These are phyloP conservation scores for Tolypocladium cylindrosporum DNA, from an alignment of 2,329 filamentous ascomycete species.

Conservation along the genomic window DNA sequence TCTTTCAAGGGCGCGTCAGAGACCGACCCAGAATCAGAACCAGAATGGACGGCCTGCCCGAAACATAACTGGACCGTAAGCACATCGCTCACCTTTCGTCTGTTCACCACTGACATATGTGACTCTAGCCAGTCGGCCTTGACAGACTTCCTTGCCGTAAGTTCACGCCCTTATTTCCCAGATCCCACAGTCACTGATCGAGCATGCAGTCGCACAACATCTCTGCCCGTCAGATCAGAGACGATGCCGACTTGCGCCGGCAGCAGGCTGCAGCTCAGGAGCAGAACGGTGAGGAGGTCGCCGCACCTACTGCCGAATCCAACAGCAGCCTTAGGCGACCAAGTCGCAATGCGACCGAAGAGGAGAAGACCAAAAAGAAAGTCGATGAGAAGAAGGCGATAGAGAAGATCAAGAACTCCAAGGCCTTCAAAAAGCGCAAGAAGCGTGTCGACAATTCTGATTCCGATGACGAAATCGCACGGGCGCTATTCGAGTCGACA, in stretches of 20 bases:
- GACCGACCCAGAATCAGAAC: background rate
- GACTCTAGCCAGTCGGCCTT: constrained; percentile 36
- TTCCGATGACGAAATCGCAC: constrained; percentile 40
- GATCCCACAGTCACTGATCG: constrained; percentile 9
- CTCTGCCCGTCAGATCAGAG: constrained; percentile 45
- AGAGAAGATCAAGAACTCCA: constrained; percentile 53
- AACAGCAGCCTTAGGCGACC: constrained; percentile 17
- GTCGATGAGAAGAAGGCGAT: constrained; percentile 41
- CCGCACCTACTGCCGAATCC: constrained; percentile 10
- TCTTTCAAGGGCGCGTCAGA: constrained; percentile 4
- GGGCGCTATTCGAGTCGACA: constrained; percentile 35
- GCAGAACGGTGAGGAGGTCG: constrained; percentile 11
- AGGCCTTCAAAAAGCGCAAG: constrained; percentile 45
- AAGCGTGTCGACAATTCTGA: constrained; percentile 25
- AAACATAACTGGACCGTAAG: constrained; percentile 30
- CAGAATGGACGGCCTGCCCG: constrained; percentile 14
- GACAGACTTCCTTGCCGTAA: constrained; percentile 42
- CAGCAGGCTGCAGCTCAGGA: constrained; percentile 22
- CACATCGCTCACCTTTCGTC: background rate
- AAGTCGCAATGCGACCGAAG: constrained; percentile 13
- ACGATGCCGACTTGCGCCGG: constrained; percentile 37
- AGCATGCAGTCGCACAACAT: constrained; percentile 57
- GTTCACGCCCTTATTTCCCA: constrained; percentile 5
- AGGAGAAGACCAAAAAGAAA: constrained; percentile 25
- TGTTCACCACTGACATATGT: constrained; percentile 3